Evolutionary conservation across 495 filamentous ascomycete species (phyloP).

Genomic region (Astrothelium subdiscretum): DNA sequence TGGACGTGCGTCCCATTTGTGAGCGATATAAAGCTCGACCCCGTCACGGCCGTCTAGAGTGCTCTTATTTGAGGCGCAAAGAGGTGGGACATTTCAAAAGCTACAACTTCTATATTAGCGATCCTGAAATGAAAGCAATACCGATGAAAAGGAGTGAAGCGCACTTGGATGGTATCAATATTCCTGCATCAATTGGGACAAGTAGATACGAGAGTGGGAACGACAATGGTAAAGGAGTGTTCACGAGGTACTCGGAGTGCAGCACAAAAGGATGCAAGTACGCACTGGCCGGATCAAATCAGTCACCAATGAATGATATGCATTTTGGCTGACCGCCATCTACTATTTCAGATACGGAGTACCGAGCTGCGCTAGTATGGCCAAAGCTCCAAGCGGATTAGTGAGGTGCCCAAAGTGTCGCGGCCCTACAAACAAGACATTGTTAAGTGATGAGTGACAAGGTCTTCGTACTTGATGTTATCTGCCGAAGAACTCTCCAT

Average conservation of each 20-base stretch:
- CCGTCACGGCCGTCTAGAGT: not conserved
- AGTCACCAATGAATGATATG: too few relatives aligned
- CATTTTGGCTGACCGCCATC: too few relatives aligned
- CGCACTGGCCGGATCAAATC: too few relatives aligned
- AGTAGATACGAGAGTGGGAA: too few relatives aligned
- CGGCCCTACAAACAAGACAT: not conserved
- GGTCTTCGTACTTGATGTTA: too few relatives aligned
- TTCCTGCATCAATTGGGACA: too few relatives aligned
- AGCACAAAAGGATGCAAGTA: not conserved
- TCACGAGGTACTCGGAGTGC: not conserved
- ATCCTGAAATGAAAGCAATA: not conserved
- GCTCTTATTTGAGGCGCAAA: not conserved
- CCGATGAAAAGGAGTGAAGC: not conserved
- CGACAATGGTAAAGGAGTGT: too few relatives aligned
- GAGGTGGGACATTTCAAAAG: not conserved
- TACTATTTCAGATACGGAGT: not conserved
- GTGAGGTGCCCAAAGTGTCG: not conserved
- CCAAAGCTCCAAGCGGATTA: not conserved
- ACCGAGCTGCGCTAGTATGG: too few relatives aligned
- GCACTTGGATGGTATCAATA: not conserved
- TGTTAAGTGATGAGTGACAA: too few relatives aligned
- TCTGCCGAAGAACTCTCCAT: too few relatives aligned
- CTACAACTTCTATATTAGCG: not conserved
- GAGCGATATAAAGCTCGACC: not conserved
- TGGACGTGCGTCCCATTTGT: constrained; percentile 17